Percentiles rank a stretch among this genome's conserved stretches.
These are phyloP conservation scores for Celoporthe dispersa DNA, from an alignment of 2,329 filamentous ascomycete species.

Conservation along the genomic window DNA sequence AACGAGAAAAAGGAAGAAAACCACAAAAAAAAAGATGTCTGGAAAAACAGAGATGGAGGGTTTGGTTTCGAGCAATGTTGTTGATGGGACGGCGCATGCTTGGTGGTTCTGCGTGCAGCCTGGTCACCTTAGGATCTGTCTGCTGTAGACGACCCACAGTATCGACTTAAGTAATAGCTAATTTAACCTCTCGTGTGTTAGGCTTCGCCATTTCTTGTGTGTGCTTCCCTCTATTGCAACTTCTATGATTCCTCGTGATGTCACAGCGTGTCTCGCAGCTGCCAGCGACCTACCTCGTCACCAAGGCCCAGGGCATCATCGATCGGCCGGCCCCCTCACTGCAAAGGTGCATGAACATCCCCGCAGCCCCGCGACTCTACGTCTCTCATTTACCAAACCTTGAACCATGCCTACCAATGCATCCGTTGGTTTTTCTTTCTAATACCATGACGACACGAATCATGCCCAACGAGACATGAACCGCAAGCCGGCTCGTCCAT, in stretches of 20 bases:
- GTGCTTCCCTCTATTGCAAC: neutral
- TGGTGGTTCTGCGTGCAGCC: conserved; percentile 12
- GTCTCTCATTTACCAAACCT: neutral
- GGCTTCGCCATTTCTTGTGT: conserved; percentile 6
- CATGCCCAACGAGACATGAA: neutral
- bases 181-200: conserved; percentile 23
- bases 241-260: neutral
- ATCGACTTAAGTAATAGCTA: conserved; percentile 25
- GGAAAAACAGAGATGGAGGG: conserved; percentile 16
- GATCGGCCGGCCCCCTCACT: neutral
- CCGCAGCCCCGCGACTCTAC: neutral
- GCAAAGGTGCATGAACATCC: neutral
- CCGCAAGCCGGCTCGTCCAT: neutral
- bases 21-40: conserved; percentile 22
- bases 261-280: neutral
- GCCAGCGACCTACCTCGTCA: neutral
- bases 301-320: neutral
- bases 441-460: neutral
- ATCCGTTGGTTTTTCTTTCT: neutral
- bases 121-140: conserved; percentile 20
- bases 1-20: conserved; percentile 21
- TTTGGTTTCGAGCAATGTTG: conserved; percentile 21
- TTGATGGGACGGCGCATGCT: conserved; percentile 20
- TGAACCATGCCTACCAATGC: conserved; percentile 2
- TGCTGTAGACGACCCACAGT: conserved; percentile 11